A percentile compares a stretch with the other conserved stretches of the same genome.
phyloP scores from a whole-genome alignment of 1,284 basidiomycete species.

The Phellinidium pouzarii region DNA sequence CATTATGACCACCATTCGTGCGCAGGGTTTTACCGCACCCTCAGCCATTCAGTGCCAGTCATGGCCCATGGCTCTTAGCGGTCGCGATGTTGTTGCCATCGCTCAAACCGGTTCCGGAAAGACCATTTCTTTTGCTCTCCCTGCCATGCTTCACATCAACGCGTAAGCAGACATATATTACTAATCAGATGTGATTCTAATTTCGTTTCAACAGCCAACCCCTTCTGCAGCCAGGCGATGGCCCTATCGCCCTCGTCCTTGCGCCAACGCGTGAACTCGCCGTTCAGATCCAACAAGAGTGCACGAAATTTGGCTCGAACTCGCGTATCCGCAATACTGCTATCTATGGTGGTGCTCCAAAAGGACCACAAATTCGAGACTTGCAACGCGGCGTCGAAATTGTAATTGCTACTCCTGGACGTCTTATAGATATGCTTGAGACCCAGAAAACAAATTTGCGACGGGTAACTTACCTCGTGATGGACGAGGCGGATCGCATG shows the following conservation, averaged over 20 bases:
- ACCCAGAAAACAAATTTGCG: constrained; percentile 93
- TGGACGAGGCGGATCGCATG: constrained; percentile 99
- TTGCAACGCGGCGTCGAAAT: constrained; percentile 95
- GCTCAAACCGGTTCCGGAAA: constrained; percentile 96
- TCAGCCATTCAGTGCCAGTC: constrained; percentile 98
- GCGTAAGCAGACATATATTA: constrained; percentile 49
- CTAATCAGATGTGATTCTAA: not conserved
- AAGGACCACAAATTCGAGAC: constrained; percentile 97
- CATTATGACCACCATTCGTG: constrained; percentile 87
- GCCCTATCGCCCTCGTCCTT: constrained; percentile 93
- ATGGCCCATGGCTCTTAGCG: constrained; percentile 96
- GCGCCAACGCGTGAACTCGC: constrained; percentile 98
- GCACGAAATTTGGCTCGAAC: constrained; percentile 88
- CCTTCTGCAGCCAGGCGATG: constrained; percentile 88
- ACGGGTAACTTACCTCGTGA: constrained; percentile 94
- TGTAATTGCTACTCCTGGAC: constrained; percentile 88
- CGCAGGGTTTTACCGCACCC: constrained; percentile 86
- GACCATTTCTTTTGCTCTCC: constrained; percentile 96
- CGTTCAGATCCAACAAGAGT: constrained; percentile 98
- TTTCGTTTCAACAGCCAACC: constrained; percentile 63
- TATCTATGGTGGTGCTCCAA: constrained; percentile 97
- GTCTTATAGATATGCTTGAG: constrained; percentile 94
- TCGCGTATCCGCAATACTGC: constrained; percentile 97
- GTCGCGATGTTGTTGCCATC: constrained; percentile 93
- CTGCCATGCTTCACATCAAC: constrained; percentile 99